phyloP scores from a whole-genome alignment of 768 basidiomycete species.

The Boletus eberwhitei region DNA sequence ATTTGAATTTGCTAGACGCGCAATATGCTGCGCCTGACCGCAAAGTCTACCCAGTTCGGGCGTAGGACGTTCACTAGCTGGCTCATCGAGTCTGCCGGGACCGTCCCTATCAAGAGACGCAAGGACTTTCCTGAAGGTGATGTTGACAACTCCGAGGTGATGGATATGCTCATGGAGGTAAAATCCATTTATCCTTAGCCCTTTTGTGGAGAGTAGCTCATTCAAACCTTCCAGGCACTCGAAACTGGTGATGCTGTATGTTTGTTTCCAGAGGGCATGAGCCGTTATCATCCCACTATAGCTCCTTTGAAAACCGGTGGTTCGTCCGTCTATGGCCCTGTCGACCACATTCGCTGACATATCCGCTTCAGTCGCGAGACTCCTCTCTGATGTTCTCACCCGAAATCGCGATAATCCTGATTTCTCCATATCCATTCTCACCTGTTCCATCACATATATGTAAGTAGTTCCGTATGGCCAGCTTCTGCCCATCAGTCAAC shows the following conservation, averaged over 20 bases:
- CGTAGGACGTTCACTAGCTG: slow-evolving; percentile 82
- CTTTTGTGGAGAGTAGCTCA: slow-evolving; percentile 5
- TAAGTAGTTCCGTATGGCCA: slow-evolving; percentile 26
- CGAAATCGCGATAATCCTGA: slow-evolving; percentile 63
- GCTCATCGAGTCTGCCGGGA: slow-evolving; percentile 87
- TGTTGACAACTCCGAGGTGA: slow-evolving; percentile 64
- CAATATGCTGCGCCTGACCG: slow-evolving; percentile 79
- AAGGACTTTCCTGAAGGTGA: slow-evolving; percentile 60
- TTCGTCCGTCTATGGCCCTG: slow-evolving; percentile 27
- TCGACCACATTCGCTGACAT: not conserved
- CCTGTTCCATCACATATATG: slow-evolving; percentile 85
- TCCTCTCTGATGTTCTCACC: slow-evolving; percentile 75
- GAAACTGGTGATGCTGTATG: slow-evolving; percentile 77
- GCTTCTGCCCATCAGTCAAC: not conserved
- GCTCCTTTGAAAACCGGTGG: slow-evolving; percentile 87
- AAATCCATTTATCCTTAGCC: not conserved
- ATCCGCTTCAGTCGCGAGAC: slow-evolving; percentile 58
- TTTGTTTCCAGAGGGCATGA: slow-evolving; percentile 84
- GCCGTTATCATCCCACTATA: slow-evolving; percentile 82
- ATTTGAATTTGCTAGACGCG: slow-evolving; percentile 48
- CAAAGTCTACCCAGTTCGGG: slow-evolving; percentile 86
- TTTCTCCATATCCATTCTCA: slow-evolving; percentile 70
- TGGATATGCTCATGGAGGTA: slow-evolving; percentile 69
- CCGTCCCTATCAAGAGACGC: slow-evolving; percentile 74
- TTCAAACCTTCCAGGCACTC: slow-evolving; percentile 49